Base-by-base conservation (phyloP, 2,329 filamentous ascomycete genomes). In the Rachicladosporium sp. region DNA sequence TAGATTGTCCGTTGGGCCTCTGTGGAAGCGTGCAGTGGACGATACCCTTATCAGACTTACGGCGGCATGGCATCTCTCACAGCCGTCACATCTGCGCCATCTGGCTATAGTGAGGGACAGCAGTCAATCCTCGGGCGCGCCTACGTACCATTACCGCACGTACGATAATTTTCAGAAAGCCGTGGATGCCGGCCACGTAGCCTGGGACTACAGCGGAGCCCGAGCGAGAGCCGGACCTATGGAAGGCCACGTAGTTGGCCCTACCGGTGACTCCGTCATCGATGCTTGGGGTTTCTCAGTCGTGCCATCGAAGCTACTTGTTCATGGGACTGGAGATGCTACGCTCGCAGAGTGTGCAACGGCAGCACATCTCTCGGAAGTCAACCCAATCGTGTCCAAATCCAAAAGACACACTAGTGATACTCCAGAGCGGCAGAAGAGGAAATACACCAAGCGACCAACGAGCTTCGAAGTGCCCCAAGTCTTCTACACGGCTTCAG, bases 61-160 rank as follows among this genome's bases (percentile, higher is more conserved):
- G 2, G 68, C 75, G 41, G 60, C 66, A 40, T 77, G 74, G 68
- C 67, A 74, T 39, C 50, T 68, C 10, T 71, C 70, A n/a, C 76
- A 80, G 47, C 74, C 75, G 15, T 56, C 60, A 3, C 67, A 76
- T 51, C 60, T 78, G 15, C 67, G 70, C 11, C 73, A 77, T 49
- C 56, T 76, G 10, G 65, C 69, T 8, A 60, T 79, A 23, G 64
- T 78, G 29, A 62, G 73, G 44, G 73, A 77, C 40, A 70, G 66
- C 4, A 60, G 63, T 2, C 71, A 10, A 62, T 61, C 10, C 58
- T 62, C 9, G 70, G 69, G 11, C 55, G 60, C 23, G 59, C 63
- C 9, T 67, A 71, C 43, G 11, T 78, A 73, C 53, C 53, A 71
- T 7, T 74, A 77, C 46, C 73, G 73, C 38, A 69, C 72, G 1